Conservation (phyloP, 495 filamentous ascomycete species). For the Hypoxylon cercidicola region DNA sequence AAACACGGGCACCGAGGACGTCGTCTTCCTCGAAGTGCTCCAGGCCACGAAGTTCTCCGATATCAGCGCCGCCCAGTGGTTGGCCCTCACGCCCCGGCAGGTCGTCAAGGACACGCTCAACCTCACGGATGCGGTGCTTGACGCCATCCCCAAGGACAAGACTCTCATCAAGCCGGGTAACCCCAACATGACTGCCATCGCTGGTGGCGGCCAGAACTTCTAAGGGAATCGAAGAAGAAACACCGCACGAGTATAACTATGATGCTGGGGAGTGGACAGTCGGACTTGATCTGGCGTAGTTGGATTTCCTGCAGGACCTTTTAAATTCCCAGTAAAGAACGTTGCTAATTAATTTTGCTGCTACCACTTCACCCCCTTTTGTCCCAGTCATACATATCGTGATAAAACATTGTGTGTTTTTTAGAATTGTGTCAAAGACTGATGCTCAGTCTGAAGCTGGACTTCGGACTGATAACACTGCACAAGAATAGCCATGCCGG, state of each 20-base stretch:
- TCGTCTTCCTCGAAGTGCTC: constrained; percentile 76
- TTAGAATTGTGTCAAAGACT: background rate
- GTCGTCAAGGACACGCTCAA: constrained; percentile 72
- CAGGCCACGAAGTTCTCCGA: constrained; percentile 72
- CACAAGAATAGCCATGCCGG: too few relatives aligned
- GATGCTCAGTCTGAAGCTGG: background rate
- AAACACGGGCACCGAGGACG: constrained; percentile 74
- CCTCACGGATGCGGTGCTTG: constrained; percentile 64
- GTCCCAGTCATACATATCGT: background rate
- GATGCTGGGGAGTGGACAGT: background rate
- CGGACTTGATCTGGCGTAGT: too few relatives aligned
- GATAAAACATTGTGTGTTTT: background rate
- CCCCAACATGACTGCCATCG: constrained; percentile 48
- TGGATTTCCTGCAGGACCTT: background rate
- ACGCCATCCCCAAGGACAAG: constrained; percentile 68
- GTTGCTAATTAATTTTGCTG: background rate
- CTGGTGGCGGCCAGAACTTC: constrained; percentile 23
- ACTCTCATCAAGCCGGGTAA: constrained; percentile 65
- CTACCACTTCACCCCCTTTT: background rate
- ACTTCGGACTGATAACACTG: too few relatives aligned
- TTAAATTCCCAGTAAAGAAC: background rate
- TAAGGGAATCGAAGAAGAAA: background rate
- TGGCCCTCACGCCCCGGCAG: constrained; percentile 71
- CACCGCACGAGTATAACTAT: background rate
- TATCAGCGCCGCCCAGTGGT: constrained; percentile 71